These are phyloP conservation scores for Neolentinus lepideus DNA, from an alignment of 1,284 basidiomycete genomes.

Conservation along the genomic window DNA sequence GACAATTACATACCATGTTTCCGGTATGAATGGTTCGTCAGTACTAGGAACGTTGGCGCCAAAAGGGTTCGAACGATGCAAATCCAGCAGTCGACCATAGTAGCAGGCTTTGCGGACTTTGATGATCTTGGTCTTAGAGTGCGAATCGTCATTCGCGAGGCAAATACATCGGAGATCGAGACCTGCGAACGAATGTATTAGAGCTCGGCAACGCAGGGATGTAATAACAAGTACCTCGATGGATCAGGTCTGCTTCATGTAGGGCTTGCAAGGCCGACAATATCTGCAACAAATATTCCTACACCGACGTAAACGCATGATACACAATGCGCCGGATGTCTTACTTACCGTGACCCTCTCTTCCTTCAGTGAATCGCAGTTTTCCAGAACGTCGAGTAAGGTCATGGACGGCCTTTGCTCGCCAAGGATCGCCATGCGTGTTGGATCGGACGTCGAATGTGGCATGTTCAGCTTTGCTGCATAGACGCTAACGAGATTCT, in stretches of 20 bases:
- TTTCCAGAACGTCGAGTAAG: conserved; percentile 60
- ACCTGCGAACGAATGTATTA: conserved; percentile 25
- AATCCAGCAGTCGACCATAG: conserved; percentile 55
- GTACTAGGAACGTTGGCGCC: conserved; percentile 29
- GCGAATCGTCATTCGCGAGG: conserved; percentile 41
- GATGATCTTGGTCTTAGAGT: conserved; percentile 46
- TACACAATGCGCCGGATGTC: neutral
- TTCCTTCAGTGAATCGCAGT: conserved; percentile 58
- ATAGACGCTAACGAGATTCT: conserved; percentile 53
- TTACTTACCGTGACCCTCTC: conserved; percentile 51
- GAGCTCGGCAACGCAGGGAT: neutral
- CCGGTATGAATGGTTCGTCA: conserved; percentile 42
- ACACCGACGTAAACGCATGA: conserved; percentile 4
- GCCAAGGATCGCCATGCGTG: conserved; percentile 53
- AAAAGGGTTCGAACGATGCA: conserved; percentile 71
- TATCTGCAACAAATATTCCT: conserved; percentile 70
- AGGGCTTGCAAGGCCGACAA: conserved; percentile 57
- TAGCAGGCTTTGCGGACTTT: conserved; percentile 62
- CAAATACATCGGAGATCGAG: conserved; percentile 52
- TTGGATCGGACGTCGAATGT: conserved; percentile 32
- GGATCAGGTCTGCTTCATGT: conserved; percentile 55
- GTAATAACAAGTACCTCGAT: conserved; percentile 39
- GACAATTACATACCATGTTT: conserved; percentile 44
- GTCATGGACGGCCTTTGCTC: conserved; percentile 61
- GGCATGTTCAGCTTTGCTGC: conserved; percentile 56